Evolutionary conservation across 2,329 filamentous ascomycete genomes (phyloP).

Genomic region (Ophiostoma perfectum): DNA sequence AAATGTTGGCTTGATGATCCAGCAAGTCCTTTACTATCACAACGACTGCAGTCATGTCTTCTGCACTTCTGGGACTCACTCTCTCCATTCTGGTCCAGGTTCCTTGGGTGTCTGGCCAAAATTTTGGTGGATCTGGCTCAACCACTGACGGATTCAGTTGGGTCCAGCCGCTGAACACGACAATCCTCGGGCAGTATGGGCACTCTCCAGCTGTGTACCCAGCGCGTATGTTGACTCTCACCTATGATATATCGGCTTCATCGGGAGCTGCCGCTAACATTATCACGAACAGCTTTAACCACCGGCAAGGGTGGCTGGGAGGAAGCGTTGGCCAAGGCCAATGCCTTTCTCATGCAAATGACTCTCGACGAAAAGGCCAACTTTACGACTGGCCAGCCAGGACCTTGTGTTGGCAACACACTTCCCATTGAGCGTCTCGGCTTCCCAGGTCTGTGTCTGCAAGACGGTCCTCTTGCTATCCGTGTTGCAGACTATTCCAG

Average conservation of each 20-base stretch:
- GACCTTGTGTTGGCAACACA: constrained; percentile 36
- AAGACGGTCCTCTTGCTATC: constrained; percentile 67
- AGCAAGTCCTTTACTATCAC: neutral
- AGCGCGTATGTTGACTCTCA: neutral
- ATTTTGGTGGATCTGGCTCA: constrained; percentile 8
- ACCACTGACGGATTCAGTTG: neutral
- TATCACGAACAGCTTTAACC: neutral
- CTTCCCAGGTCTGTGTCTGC: constrained; percentile 58
- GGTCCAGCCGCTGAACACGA: constrained; percentile 1
- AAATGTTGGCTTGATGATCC: neutral
- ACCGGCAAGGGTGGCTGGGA: constrained; percentile 10
- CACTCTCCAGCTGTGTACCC: constrained; percentile 6
- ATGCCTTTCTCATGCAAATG: constrained; percentile 60
- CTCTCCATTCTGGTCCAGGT: constrained; percentile 4
- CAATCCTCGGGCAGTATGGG: constrained; percentile 8
- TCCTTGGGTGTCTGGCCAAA: constrained; percentile 7
- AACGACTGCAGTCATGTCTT: neutral
- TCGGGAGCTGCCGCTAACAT: neutral
- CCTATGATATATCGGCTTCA: neutral
- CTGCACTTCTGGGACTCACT: constrained; percentile 10
- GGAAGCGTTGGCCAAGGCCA: constrained; percentile 40
- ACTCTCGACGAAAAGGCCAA: constrained; percentile 71
- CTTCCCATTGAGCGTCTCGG: constrained; percentile 49
- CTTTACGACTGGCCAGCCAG: constrained; percentile 56
- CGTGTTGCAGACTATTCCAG: constrained; percentile 61